phyloP scores from a whole-genome alignment of 306 rosid species.

The cucumber (Cucumis sativus) region DNA sequence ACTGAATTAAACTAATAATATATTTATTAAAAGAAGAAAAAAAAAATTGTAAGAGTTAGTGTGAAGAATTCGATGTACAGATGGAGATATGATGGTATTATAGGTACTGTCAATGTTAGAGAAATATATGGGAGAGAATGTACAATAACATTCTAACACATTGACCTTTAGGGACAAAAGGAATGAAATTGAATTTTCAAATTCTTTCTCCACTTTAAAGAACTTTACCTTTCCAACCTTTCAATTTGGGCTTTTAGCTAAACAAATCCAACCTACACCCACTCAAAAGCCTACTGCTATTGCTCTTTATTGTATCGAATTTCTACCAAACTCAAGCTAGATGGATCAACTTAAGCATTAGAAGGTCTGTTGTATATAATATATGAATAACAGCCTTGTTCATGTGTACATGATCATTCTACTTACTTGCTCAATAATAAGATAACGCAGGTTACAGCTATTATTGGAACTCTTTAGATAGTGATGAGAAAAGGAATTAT shows the following conservation, averaged over 20 bases:
- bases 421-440: background rate
- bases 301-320: background rate
- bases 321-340: background rate
- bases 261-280: background rate
- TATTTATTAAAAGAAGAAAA: background rate
- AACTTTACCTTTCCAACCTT: background rate
- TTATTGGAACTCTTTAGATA: background rate
- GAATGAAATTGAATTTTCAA: conserved; percentile 1
- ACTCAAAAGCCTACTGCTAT: background rate
- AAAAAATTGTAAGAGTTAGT: background rate
- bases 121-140: conserved; percentile 8
- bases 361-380: too few species aligned
- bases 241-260: background rate
- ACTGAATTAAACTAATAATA: conserved; percentile 17
- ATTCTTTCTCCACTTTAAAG: background rate
- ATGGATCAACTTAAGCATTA: background rate
- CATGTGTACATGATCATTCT: background rate
- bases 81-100: background rate
- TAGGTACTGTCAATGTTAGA: background rate
- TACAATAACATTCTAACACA: conserved; percentile 34
- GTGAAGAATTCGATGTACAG: conserved; percentile 25
- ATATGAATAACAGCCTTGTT: background rate
- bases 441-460: background rate
- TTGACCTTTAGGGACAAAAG: conserved; percentile 10
- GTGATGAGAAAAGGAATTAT: too few species aligned